Conservation (phyloP, 257 asterid genomes). For the Capsicum rhomboideum region DNA sequence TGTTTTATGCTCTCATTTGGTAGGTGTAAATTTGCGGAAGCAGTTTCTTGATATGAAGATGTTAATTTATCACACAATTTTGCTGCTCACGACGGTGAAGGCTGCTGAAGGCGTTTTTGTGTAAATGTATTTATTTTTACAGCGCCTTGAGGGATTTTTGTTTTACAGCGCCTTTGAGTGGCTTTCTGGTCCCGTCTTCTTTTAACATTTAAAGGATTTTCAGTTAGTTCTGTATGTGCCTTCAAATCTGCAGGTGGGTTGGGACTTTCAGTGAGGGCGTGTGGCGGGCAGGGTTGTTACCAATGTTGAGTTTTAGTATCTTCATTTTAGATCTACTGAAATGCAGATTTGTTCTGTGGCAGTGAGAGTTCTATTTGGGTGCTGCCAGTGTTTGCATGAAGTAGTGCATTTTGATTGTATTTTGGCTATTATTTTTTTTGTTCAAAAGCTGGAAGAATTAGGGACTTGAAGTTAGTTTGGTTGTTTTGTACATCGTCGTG, state of each 20-base stretch:
- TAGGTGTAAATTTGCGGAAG: constrained; percentile 52
- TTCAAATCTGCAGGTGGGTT: background rate
- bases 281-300: background rate
- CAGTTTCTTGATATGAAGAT: constrained; percentile 9
- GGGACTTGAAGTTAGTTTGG: background rate
- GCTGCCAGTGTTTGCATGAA: background rate
- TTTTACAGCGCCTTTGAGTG: background rate
- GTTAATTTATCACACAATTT: constrained; percentile 10
- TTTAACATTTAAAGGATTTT: background rate
- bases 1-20: constrained; percentile 3
- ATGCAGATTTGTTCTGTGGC: background rate
- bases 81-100: constrained; percentile 5
- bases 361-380: background rate
- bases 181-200: background rate
- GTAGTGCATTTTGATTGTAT: constrained; percentile 5
- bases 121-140: background rate
- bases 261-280: background rate
- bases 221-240: background rate
- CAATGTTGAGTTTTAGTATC: background rate
- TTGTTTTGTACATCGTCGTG: background rate
- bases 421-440: background rate
- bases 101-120: background rate
- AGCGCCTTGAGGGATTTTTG: background rate
- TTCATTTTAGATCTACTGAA: background rate
- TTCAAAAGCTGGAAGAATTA: background rate